Evolutionary conservation across 129 eudicot genomes (phyloP), one percentile per base, ranked within the genome.

Genomic region (Saussurea involucrata): DNA sequence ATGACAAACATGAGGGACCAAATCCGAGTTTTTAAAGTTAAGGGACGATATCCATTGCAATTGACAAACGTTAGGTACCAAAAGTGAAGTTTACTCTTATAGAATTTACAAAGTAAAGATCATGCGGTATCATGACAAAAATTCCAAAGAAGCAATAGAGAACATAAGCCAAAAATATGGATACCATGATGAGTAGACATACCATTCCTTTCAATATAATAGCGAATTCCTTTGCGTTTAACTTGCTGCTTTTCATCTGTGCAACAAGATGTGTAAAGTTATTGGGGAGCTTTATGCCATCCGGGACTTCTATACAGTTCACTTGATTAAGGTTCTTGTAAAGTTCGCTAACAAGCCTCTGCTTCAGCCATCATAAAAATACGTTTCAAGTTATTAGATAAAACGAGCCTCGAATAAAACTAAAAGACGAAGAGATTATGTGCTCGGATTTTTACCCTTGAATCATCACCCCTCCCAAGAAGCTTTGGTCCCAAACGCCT

Each of bases 401-500:
- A 8, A 67, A 18, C 1, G 32, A 73, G 60, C 42, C 58, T 28
- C 64, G 33, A 44, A 74, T 8, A 6, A 72, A 40, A 11, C 10
- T 55, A 67, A 73, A 36, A 4, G 34, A 67, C 36, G 7, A 63
- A 74, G 37, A 66, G 12, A 25, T 8, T 46, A 34, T 49, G 53
- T 27, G 0, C 32, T 60, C 21, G 63, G 17, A 55, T 18, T 36
- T 46, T 88, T 92, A 95, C 99, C 96, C 87, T 91, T 63, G 98
- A 89, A 88, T 90, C 92, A 87, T 90, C 93, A 81, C 77, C 83
- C 82, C 92, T 86, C 34, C 97, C 91, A 34, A 90, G 92, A 85
- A 95, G 87, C 86, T 84, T 88, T 61, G 99, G 99, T 78, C 99
- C 99, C 84, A 92, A 92, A 73, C 97, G 97, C 75, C 99, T 85